These are phyloP conservation scores for Mrakia gelida DNA, from an alignment of 768 basidiomycete genomes.

Conservation along the genomic window DNA sequence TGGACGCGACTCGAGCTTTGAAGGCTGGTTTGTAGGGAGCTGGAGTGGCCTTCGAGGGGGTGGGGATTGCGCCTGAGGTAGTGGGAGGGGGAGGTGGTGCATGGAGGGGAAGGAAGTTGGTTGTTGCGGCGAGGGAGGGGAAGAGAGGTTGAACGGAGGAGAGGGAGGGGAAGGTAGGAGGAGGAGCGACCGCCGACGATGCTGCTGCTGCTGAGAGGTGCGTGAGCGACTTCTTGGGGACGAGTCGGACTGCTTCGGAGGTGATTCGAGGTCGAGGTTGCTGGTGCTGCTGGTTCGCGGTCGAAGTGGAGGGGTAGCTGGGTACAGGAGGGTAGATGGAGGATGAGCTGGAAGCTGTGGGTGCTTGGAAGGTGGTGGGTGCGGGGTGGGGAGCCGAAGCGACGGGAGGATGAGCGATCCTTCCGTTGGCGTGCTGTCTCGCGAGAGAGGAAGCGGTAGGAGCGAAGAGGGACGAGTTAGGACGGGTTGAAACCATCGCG, in stretches of 20 bases:
- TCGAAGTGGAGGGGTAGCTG: background rate
- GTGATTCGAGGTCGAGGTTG: background rate
- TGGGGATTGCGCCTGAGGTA: background rate
- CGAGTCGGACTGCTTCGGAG: background rate
- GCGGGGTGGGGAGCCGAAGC: background rate
- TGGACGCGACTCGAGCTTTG: slow-evolving; percentile 11
- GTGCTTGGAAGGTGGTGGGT: background rate
- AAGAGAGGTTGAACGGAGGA: slow-evolving; percentile 4
- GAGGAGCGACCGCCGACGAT: background rate
- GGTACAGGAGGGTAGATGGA: background rate
- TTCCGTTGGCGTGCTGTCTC: background rate
- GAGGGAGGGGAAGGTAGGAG: background rate
- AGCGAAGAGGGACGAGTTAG: background rate
- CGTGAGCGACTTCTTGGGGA: slow-evolving; percentile 9
- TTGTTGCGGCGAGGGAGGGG: background rate
- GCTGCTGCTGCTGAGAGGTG: background rate
- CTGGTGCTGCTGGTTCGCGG: background rate
- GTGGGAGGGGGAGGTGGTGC: background rate
- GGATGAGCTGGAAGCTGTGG: background rate
- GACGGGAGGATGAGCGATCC: background rate
- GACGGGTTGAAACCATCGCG: background rate
- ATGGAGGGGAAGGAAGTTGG: background rate
- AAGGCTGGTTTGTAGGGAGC: background rate
- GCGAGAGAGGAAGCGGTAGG: background rate
- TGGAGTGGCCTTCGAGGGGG: background rate